Conservation (phyloP, 2,329 filamentous ascomycete genomes). For the Ascochyta pisi region DNA sequence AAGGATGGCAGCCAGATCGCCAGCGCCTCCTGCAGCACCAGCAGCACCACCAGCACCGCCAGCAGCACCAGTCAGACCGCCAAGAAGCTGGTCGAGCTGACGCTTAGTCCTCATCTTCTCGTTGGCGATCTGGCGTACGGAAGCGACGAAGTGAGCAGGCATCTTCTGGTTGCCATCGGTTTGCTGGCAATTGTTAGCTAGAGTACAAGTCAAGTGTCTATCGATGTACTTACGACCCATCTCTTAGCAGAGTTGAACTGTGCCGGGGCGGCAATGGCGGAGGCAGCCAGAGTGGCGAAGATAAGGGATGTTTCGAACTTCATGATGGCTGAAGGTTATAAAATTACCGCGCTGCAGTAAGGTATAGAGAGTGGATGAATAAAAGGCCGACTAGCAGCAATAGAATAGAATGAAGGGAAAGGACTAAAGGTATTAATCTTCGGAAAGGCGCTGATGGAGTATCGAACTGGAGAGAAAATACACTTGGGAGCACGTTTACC, state of each 20-base stretch:
- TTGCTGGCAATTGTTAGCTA: conserved; percentile 17
- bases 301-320: conserved; percentile 39
- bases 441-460: conserved; percentile 8
- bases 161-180: conserved; percentile 27
- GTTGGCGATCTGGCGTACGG: conserved; percentile 26
- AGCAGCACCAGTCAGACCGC: conserved; percentile 21
- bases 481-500: not conserved
- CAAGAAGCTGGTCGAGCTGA: conserved; percentile 37
- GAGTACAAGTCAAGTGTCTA: not conserved
- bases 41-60: conserved; percentile 19
- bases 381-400: conserved; percentile 39
- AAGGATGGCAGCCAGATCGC: not conserved
- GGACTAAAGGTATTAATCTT: conserved; percentile 10
- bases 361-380: conserved; percentile 16
- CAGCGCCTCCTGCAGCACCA: conserved; percentile 21
- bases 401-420: conserved; percentile 20
- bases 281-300: conserved; percentile 35
- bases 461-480: conserved; percentile 15
- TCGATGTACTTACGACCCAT: conserved; percentile 31
- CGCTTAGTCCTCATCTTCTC: conserved; percentile 36
- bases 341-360: conserved; percentile 38
- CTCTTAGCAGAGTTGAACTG: conserved; percentile 28
- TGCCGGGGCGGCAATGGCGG: conserved; percentile 36
- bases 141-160: conserved; percentile 33
- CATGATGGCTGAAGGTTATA: conserved; percentile 25